phyloP scores from a whole-genome alignment of 1,139 yeast species.

The Blastobotrys elegans region DNA sequence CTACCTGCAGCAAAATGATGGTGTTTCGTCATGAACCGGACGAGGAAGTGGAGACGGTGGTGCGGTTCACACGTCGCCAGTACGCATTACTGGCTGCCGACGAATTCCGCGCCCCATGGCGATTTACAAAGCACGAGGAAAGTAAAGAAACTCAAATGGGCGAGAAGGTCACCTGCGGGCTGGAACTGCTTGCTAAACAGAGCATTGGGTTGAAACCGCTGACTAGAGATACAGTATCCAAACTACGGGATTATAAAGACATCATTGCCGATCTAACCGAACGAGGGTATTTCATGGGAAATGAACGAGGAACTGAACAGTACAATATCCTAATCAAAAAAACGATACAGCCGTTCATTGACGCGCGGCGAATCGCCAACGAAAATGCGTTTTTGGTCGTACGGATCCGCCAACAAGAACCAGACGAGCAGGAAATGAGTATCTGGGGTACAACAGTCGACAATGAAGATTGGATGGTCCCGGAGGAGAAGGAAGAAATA shows the following conservation, averaged over 20 bases:
- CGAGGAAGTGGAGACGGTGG: slow-evolving; percentile 24
- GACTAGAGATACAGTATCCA: slow-evolving; percentile 3
- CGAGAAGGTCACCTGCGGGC: slow-evolving; percentile 26
- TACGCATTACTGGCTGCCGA: slow-evolving; percentile 25
- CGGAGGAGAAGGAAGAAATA: slow-evolving; percentile 9
- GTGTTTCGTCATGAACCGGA: slow-evolving; percentile 8
- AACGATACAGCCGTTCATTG: slow-evolving; percentile 17
- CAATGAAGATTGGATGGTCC: slow-evolving; percentile 26
- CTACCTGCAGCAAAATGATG: neutral
- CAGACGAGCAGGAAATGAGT: slow-evolving; percentile 23
- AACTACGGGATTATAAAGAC: slow-evolving; percentile 17
- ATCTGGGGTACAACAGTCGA: slow-evolving; percentile 24
- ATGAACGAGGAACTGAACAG: slow-evolving; percentile 15
- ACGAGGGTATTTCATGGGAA: slow-evolving; percentile 21
- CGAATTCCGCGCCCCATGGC: slow-evolving; percentile 17
- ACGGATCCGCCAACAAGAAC: slow-evolving; percentile 11
- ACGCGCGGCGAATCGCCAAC: slow-evolving; percentile 12
- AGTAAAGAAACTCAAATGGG: slow-evolving; percentile 24
- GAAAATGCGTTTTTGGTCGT: slow-evolving; percentile 15
- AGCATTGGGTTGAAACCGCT: slow-evolving; percentile 1
- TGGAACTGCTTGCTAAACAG: slow-evolving; percentile 23
- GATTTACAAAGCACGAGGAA: slow-evolving; percentile 10
- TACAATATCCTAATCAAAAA: slow-evolving; percentile 13
- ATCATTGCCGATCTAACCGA: slow-evolving; percentile 15
- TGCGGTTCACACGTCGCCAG: slow-evolving; percentile 23